Evolutionary conservation across 1,284 basidiomycete species (phyloP).

Genomic region (Tilletiaria anomala): DNA sequence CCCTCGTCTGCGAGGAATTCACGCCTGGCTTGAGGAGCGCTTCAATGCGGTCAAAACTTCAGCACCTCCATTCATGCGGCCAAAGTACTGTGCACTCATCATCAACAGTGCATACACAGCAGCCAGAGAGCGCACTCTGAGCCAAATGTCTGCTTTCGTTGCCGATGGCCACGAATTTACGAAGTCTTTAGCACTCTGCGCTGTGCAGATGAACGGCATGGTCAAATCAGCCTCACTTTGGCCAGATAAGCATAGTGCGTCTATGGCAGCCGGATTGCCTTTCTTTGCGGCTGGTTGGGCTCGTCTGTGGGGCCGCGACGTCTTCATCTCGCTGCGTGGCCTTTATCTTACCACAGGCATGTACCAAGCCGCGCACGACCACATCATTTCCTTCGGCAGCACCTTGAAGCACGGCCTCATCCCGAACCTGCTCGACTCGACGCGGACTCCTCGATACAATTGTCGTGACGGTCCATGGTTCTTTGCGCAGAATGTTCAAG

Average conservation of each 20-base stretch:
- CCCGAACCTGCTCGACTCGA: conserved; percentile 30
- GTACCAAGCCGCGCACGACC: conserved; percentile 18
- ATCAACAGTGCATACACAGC: conserved; percentile 24
- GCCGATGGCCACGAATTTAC: conserved; percentile 27
- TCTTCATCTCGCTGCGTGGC: conserved; percentile 32
- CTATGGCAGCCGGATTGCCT: conserved; percentile 32
- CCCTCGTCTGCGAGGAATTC: conserved; percentile 16
- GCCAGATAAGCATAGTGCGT: conserved; percentile 27
- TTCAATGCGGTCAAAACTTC: conserved; percentile 23
- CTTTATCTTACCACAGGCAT: conserved; percentile 33
- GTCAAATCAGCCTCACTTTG: conserved; percentile 30
- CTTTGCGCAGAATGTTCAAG: conserved; percentile 96
- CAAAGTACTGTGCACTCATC: conserved; percentile 33
- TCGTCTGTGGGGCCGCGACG: conserved; percentile 29
- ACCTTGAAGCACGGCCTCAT: conserved; percentile 33
- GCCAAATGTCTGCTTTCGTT: conserved; percentile 24
- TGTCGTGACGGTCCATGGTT: conserved; percentile 90
- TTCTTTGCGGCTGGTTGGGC: conserved; percentile 34
- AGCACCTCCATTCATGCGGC: conserved; percentile 28
- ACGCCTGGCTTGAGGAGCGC: conserved; percentile 24
- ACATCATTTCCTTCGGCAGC: conserved; percentile 28
- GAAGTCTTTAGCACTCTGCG: conserved; percentile 21
- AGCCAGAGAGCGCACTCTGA: conserved; percentile 15
- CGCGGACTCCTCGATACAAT: conserved; percentile 49
- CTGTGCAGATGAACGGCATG: conserved; percentile 30